Evolutionary conservation across 2,329 filamentous ascomycete species (phyloP).

Genomic region (Pseudogymnoascus sp.): DNA sequence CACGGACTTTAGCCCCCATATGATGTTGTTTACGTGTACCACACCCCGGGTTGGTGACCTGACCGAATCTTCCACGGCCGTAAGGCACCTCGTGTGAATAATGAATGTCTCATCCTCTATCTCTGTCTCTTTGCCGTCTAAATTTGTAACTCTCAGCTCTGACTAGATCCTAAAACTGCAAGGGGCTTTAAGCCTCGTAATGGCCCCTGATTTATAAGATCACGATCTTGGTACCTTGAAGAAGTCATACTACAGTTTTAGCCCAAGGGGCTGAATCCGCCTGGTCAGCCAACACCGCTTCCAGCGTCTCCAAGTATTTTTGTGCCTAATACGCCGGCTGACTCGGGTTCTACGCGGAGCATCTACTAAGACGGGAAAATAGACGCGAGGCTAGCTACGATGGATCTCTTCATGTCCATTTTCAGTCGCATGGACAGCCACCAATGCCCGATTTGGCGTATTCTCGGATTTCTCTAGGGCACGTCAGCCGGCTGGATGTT

Average conservation of each 20-base stretch:
- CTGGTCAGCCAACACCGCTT: neutral
- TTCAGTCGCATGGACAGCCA: neutral
- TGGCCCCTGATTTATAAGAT: conserved; percentile 1
- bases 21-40: neutral
- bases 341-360: neutral
- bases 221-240: neutral
- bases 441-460: neutral
- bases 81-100: neutral
- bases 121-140: neutral
- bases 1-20: neutral
- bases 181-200: neutral
- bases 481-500: neutral
- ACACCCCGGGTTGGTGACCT: neutral
- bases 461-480: neutral
- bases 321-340: neutral
- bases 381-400: neutral
- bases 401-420: neutral
- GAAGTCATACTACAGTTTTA: neutral
- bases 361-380: conserved; percentile 1
- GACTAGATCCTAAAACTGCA: neutral
- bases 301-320: neutral
- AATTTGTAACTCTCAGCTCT: neutral
- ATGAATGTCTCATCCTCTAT: neutral
- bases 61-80: neutral
- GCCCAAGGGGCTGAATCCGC: neutral